phyloP scores from a whole-genome alignment of 208 protist genomes.

The Wallacemonas rigidus region DNA sequence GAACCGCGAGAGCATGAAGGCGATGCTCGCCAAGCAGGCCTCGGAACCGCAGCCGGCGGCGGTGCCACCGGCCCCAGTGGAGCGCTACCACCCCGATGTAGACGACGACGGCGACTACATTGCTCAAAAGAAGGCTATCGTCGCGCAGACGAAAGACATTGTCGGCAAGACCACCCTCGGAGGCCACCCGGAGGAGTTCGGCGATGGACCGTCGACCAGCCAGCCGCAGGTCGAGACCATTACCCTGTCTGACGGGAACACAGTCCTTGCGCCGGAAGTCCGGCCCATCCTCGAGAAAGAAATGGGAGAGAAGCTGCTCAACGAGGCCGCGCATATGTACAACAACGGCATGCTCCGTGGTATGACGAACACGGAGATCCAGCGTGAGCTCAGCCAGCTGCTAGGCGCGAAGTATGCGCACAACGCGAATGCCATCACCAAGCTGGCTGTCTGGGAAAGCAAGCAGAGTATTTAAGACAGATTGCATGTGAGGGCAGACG shows the following conservation, averaged over 20 bases:
- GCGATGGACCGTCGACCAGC: slow-evolving; percentile 60
- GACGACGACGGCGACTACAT: slow-evolving; percentile 87
- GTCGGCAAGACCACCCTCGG: slow-evolving; percentile 75
- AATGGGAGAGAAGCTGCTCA: slow-evolving; percentile 65
- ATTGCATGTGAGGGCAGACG: background rate
- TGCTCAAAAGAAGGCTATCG: slow-evolving; percentile 82
- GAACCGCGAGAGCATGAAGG: slow-evolving; percentile 82
- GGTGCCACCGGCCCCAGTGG: slow-evolving; percentile 12
- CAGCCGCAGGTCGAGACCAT: slow-evolving; percentile 70
- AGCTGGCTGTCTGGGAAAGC: slow-evolving; percentile 79
- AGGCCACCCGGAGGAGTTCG: slow-evolving; percentile 87
- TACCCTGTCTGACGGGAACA: slow-evolving; percentile 56
- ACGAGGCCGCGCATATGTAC: slow-evolving; percentile 75
- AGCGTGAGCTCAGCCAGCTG: slow-evolving; percentile 68
- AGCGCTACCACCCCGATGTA: slow-evolving; percentile 56
- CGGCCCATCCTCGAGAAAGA: slow-evolving; percentile 64
- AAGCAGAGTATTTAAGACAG: slow-evolving; percentile 54
- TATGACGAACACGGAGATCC: slow-evolving; percentile 67
- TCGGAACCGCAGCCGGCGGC: slow-evolving; percentile 25
- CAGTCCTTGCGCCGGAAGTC: slow-evolving; percentile 56
- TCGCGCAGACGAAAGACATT: slow-evolving; percentile 72
- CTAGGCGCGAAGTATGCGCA: slow-evolving; percentile 65
- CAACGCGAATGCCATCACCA: slow-evolving; percentile 84
- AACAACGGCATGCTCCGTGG: slow-evolving; percentile 64
- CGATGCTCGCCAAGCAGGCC: slow-evolving; percentile 77